A percentile compares a stretch with the other conserved stretches of the same genome.
phyloP scores from a whole-genome alignment of 176 grass and related monocot genomes.

The Olyra latifolia region DNA sequence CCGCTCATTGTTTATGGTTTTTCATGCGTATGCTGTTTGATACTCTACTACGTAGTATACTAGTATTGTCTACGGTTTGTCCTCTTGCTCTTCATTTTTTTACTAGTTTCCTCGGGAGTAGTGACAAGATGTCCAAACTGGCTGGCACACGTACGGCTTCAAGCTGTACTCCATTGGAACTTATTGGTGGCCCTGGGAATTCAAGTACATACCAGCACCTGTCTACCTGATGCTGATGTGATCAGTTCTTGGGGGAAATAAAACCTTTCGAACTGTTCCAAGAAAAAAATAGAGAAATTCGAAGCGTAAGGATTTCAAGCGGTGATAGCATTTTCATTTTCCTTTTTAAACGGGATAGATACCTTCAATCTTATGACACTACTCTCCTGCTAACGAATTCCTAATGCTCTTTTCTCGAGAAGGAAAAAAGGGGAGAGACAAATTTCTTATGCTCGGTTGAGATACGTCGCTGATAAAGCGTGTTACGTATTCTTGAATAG shows the following conservation, averaged over 20 bases:
- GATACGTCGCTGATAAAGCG: not conserved
- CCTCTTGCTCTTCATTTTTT: not conserved
- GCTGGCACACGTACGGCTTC: slow-evolving; percentile 25
- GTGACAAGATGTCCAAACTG: slow-evolving; percentile 24
- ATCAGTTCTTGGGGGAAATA: slow-evolving; percentile 13
- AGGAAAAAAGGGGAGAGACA: not conserved
- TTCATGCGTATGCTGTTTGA: not conserved
- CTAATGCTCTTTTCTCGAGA: not conserved
- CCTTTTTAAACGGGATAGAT: not conserved
- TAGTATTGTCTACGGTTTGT: not conserved
- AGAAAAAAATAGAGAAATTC: not conserved
- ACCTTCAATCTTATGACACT: not conserved
- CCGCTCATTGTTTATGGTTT: not conserved
- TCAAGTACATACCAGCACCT: not conserved
- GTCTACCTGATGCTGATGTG: slow-evolving; percentile 25
- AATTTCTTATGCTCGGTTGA: not conserved
- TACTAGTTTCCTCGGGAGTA: not conserved
- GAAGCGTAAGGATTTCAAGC: not conserved
- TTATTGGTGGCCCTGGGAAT: not conserved
- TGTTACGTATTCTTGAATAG: not conserved
- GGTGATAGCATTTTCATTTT: not conserved
- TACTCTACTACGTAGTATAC: not conserved
- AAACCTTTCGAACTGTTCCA: slow-evolving; percentile 12
- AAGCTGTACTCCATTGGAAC: slow-evolving; percentile 36
- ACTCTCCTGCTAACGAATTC: not conserved